A percentile compares a stretch with the other conserved stretches of the same genome.
Evolutionary conservation across 257 asterid species (phyloP).

Genomic region (Sherardia arvensis): DNA sequence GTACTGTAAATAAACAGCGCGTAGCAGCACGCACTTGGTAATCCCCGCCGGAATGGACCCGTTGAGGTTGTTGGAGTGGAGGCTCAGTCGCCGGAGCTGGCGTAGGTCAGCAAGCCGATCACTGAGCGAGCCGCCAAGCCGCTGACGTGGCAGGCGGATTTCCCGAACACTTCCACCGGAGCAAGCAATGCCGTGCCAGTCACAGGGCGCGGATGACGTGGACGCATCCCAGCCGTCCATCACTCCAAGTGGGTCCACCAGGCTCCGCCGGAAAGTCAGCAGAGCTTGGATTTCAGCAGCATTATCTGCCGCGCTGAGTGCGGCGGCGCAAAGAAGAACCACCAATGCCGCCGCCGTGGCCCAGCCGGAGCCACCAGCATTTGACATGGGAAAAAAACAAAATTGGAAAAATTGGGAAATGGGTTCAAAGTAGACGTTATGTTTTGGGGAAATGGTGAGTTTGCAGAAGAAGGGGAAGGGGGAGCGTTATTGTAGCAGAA

Average conservation of each 20-base stretch:
- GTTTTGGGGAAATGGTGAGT: conserved; percentile 9
- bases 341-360: conserved; percentile 18
- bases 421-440: conserved; percentile 1
- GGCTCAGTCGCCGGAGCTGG: conserved; percentile 53
- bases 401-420: background rate
- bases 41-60: conserved; percentile 53
- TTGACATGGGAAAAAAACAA: conserved; percentile 27
- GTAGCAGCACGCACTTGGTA: conserved; percentile 40
- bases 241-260: conserved; percentile 55
- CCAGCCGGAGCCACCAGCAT: conserved; percentile 18
- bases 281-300: conserved; percentile 41
- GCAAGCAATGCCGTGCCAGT: conserved; percentile 68
- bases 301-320: conserved; percentile 17
- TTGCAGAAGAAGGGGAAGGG: background rate
- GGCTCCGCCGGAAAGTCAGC: conserved; percentile 36
- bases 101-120: conserved; percentile 30
- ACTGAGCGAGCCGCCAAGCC: conserved; percentile 43
- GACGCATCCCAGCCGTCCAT: conserved; percentile 56
- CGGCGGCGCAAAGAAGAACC: conserved; percentile 26
- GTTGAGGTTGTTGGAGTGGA: conserved; percentile 54
- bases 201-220: conserved; percentile 68
- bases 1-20: conserved; percentile 59
- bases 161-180: conserved; percentile 39
- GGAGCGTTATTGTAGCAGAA: conserved; percentile 25
- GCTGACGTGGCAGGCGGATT: conserved; percentile 57